A percentile compares a stretch with the other conserved stretches of the same genome.
Conservation (phyloP, 148 eudicot species). For the Mesembryanthemum crystallinum region DNA sequence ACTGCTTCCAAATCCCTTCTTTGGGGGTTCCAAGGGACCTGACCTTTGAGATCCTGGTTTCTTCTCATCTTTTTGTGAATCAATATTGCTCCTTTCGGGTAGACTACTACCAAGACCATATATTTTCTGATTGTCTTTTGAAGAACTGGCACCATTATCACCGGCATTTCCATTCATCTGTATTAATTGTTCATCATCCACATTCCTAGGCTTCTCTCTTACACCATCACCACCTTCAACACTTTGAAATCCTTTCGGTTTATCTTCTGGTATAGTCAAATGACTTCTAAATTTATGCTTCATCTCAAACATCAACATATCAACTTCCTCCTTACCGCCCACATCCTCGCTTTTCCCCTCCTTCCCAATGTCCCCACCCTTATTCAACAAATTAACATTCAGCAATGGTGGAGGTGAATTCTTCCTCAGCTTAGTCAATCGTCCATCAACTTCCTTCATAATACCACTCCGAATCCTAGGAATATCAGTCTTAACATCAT, state of each 20-base stretch:
- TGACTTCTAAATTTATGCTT: conserved; percentile 51
- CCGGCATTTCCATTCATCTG: conserved; percentile 21
- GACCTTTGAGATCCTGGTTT: conserved; percentile 24
- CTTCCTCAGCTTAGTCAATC: conserved; percentile 39
- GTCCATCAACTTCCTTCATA: conserved; percentile 55
- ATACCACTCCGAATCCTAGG: conserved; percentile 38
- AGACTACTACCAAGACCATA: conserved; percentile 17
- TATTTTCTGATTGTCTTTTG: conserved; percentile 2
- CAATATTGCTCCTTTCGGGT: conserved; percentile 14
- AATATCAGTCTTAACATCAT: conserved; percentile 25
- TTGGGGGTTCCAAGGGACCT: conserved; percentile 14
- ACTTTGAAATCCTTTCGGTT: conserved; percentile 61
- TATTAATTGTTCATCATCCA: conserved; percentile 25
- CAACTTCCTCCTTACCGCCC: conserved; percentile 29
- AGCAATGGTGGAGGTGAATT: conserved; percentile 22
- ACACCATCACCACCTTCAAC: conserved; percentile 15
- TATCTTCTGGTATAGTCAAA: conserved; percentile 29
- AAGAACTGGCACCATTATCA: conserved; percentile 16
- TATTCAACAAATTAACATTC: conserved; percentile 30
- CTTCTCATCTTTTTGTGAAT: conserved; percentile 27
- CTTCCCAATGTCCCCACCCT: conserved; percentile 19
- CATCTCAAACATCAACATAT: conserved; percentile 45
- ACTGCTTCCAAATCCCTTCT: conserved; percentile 20
- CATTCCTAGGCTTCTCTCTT: conserved; percentile 15
- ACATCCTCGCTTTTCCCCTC: conserved; percentile 26